A percentile compares a stretch with the other conserved stretches of the same genome.
These are phyloP conservation scores for Withania somnifera DNA, from an alignment of 305 asterid species.

Conservation along the genomic window DNA sequence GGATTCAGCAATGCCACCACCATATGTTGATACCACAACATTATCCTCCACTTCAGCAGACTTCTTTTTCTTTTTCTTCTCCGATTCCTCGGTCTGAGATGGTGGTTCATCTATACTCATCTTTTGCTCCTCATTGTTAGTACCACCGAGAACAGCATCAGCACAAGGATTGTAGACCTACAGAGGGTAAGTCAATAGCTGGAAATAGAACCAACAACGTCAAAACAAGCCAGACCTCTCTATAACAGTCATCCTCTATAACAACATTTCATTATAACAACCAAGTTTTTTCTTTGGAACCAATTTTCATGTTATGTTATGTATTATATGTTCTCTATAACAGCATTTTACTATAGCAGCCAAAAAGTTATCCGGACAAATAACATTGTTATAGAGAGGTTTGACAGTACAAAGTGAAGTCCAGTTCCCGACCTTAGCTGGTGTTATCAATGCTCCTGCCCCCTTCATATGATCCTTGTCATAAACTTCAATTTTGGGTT, in stretches of 20 bases:
- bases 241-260: background rate
- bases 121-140: constrained; percentile 21
- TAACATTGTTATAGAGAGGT: background rate
- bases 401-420: background rate
- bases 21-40: background rate
- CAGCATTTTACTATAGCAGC: background rate
- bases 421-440: constrained; percentile 52
- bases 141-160: constrained; percentile 45
- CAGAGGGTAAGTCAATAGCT: background rate
- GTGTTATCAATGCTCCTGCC: constrained; percentile 45
- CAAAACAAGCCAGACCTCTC: background rate
- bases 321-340: background rate
- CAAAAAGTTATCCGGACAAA: background rate
- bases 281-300: background rate
- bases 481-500: constrained; percentile 75
- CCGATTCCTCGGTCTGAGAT: constrained; percentile 6
- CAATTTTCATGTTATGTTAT: background rate
- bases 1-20: background rate
- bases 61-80: constrained; percentile 29
- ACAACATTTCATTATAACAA: background rate
- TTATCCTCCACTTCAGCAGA: constrained; percentile 20
- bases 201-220: background rate
- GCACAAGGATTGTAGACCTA: constrained; percentile 86
- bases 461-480: constrained; percentile 79
- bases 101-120: constrained; percentile 1